Evolutionary conservation across 2,329 filamentous ascomycete genomes (phyloP), one percentile per base, ranked within the genome.

Genomic region (Fusarium bulbicola): DNA sequence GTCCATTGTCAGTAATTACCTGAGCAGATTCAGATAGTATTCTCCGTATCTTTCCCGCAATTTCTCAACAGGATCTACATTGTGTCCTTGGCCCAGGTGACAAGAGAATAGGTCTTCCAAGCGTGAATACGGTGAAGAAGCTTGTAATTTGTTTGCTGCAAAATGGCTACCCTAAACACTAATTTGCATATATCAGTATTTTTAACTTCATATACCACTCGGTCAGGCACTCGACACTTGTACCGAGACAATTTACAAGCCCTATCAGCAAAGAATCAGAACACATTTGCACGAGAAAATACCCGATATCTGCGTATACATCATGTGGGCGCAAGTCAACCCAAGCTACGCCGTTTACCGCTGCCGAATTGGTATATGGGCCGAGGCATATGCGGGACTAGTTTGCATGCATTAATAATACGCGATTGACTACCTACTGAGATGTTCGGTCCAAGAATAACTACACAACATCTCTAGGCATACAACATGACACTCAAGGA

Each of bases 381-480:
- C 66, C 66, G 65, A 69, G 65, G 66, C 39, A 69, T 30, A 42
- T 64, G 58, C 32, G 65, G 64, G 24, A 57, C 49, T 66, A 36
- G 43, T 34, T 39, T 46, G 16, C n/a, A 26, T 7, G 24, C 34
- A 37, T 53, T 39, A 39, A n/a, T 42, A 61, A 49, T 46, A 24
- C 6, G 21, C 21, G 28, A 30, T 15, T 5, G 26, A 37, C 15
- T 37, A 47, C 63, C 15, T 37, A 47, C 56, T 42, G 15, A 36
- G 30, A 52, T 53, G 30, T n/a, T 39, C 30, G 40, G 10, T 37
- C 32, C 21, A 36, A 65, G 14, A 40, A 26, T 24, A 28, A 30
- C n/a, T 24, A 47, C 28, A 34, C 21, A 49, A 46, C 45, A 20
- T 45, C 39, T 32, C 18, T 3, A 47, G 15, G 20, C 30, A 30